Percentiles rank a stretch among this genome's conserved stretches.
Evolutionary conservation across 2,329 filamentous ascomycete genomes (phyloP).

Genomic region (Aspergillus caelatus): DNA sequence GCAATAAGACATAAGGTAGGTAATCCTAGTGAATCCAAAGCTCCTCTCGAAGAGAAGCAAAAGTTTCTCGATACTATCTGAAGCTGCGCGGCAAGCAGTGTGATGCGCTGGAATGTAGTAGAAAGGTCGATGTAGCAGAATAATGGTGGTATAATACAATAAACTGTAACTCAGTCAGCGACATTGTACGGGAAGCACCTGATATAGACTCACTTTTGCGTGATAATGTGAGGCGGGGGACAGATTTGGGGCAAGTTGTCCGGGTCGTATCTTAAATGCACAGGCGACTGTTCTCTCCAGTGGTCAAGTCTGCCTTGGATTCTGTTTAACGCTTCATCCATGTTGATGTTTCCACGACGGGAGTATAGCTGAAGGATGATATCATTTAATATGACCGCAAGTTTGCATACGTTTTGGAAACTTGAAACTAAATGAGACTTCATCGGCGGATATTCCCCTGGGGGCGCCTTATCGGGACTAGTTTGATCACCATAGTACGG

Average conservation of each 20-base stretch:
- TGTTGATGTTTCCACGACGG: background rate
- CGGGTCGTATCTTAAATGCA: background rate
- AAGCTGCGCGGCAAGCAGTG: background rate
- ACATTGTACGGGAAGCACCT: conserved; percentile 6
- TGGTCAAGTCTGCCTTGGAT: background rate
- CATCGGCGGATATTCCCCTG: conserved; percentile 10
- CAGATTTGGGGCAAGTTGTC: conserved; percentile 36
- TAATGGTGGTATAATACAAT: conserved; percentile 54
- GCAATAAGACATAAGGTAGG: background rate
- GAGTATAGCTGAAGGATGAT: conserved; percentile 47
- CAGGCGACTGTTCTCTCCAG: background rate
- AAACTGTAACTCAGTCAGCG: conserved; percentile 41
- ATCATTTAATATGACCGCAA: conserved; percentile 51
- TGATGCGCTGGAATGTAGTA: background rate
- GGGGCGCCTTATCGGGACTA: conserved; percentile 17
- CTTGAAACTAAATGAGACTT: conserved; percentile 32
- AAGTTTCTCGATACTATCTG: background rate
- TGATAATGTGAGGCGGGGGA: conserved; percentile 42
- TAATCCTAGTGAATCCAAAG: background rate
- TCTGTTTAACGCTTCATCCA: background rate
- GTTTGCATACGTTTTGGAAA: conserved; percentile 33
- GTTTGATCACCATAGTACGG: conserved; percentile 31
- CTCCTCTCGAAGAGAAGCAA: background rate
- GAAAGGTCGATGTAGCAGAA: conserved; percentile 54
- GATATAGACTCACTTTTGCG: conserved; percentile 21